Percentiles rank a stretch among this genome's conserved stretches.
Conservation (phyloP, 345 rosid genomes). For the Dipteronia dyeriana region DNA sequence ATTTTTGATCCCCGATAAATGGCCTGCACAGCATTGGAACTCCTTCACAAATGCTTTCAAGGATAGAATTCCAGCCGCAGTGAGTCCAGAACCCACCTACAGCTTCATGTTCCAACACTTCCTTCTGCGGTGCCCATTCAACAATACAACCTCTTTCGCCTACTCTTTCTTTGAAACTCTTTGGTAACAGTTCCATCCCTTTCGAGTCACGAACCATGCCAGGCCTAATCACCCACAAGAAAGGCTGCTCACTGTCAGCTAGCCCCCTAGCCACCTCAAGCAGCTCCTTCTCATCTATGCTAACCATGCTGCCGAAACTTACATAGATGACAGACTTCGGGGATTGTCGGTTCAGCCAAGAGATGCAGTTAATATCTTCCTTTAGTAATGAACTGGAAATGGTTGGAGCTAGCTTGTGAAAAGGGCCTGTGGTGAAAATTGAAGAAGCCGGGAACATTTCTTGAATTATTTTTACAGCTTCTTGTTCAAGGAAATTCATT, state of each 20-base stretch:
- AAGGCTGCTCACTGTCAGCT: constrained; percentile 30
- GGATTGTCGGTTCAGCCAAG: constrained; percentile 33
- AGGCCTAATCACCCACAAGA: constrained; percentile 37
- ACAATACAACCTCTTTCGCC: constrained; percentile 31
- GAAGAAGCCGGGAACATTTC: constrained; percentile 4
- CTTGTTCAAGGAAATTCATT: constrained; percentile 27
- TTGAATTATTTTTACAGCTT: constrained; percentile 7
- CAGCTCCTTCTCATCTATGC: constrained; percentile 25
- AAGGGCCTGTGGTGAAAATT: constrained; percentile 24
- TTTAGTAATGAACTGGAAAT: constrained; percentile 5
- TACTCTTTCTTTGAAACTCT: constrained; percentile 12
- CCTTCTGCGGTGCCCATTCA: constrained; percentile 38
- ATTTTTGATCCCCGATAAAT: constrained; percentile 24
- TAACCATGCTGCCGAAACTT: constrained; percentile 34
- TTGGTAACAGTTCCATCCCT: constrained; percentile 15
- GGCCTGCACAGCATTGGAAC: constrained; percentile 31
- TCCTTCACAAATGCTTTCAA: constrained; percentile 4
- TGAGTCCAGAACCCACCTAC: constrained; percentile 39
- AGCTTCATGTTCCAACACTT: constrained; percentile 29
- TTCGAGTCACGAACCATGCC: constrained; percentile 16
- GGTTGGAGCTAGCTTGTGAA: constrained; percentile 28
- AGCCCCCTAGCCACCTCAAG: constrained; percentile 32
- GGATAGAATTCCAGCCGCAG: constrained; percentile 35
- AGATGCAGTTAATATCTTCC: constrained; percentile 27
- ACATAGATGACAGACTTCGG: constrained; percentile 28